Percentiles rank a stretch among this genome's conserved stretches.
phyloP scores from a whole-genome alignment of 257 asterid genomes.

The Solanum virginianum region DNA sequence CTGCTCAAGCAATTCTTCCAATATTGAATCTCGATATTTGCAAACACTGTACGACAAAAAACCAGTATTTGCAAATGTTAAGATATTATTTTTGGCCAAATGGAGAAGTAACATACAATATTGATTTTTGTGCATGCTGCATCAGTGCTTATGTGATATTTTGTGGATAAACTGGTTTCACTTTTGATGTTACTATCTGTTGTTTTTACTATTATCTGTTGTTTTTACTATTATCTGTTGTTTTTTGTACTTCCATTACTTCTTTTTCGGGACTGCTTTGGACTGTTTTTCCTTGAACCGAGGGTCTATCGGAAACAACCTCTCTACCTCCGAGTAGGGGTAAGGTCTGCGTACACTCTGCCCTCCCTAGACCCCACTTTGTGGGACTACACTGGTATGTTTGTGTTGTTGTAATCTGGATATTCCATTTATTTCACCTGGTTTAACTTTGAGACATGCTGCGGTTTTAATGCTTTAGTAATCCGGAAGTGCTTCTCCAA shows the following conservation, averaged over 20 bases:
- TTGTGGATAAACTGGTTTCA: background rate
- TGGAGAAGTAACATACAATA: background rate
- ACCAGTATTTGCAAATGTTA: background rate
- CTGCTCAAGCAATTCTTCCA: background rate
- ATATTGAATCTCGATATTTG: background rate
- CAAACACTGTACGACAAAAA: background rate
- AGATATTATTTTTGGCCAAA: background rate
- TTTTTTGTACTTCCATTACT: too few species aligned
- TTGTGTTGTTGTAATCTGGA: background rate
- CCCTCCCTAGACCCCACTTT: background rate
- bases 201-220: too few species aligned
- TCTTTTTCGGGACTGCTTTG: background rate
- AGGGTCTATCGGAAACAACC: background rate
- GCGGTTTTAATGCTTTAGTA: background rate
- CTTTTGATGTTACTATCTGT: background rate
- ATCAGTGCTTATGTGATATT: background rate
- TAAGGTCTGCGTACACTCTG: background rate
- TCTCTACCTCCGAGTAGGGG: background rate
- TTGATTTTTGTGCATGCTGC: background rate
- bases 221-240: too few species aligned
- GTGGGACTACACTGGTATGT: background rate
- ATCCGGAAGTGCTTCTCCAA: background rate
- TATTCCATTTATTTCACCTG: background rate
- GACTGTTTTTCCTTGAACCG: background rate
- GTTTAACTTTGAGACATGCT: background rate